Base-by-base conservation (phyloP, 2,329 filamentous ascomycete genomes). In the Clonostachys rhizophaga region DNA sequence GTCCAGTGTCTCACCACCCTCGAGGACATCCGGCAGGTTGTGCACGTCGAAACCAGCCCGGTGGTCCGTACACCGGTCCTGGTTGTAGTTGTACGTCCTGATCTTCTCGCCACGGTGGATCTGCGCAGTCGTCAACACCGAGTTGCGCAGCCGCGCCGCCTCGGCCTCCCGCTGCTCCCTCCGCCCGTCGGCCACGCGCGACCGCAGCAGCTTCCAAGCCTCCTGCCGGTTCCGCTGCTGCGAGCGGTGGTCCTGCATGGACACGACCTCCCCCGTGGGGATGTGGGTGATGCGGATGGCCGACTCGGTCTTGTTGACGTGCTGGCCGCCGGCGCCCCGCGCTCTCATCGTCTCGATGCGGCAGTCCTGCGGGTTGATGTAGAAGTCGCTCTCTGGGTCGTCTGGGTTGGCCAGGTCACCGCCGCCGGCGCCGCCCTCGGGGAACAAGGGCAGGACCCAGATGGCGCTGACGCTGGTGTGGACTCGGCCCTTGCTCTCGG, bases 301-400 rank as follows among this genome's bases (percentile, higher is more conserved):
- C 33, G 90, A 96, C 70, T 99, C 94, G 0, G 94, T 99, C 65
- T 92, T 96, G 71, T 99, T 99, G 62, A 99, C 94, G 68, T 99
- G 94, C 71, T 99, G 94, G 1, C 94, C 94, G 34, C 94, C 94
- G 1, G 94, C 92, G 50, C 94, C 94, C 42, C 89, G 76, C 0
- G 94, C 91, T 14, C 91, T 81, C 91, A 97, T 96, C 50, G 91
- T 89, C 62, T 99, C 94, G 17, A 82, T 75, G 45, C 78, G 78
- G 20, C 99, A 90, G 49, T 99, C 92, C 50, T 83, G 78, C 6
- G 88, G 83, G 60, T 95, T 83, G 50, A 99, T 78, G 69, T 91
- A 96, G 69, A 95, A 96, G 62, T 96, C 88, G 65, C 89, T 95
- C 47, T 84, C 86, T 0, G 92, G 92, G 58, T 97, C 86, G 51